A percentile compares a stretch with the other conserved stretches of the same genome.
phyloP scores from a whole-genome alignment of 129 eudicot species.

The Flaveria sonorensis region DNA sequence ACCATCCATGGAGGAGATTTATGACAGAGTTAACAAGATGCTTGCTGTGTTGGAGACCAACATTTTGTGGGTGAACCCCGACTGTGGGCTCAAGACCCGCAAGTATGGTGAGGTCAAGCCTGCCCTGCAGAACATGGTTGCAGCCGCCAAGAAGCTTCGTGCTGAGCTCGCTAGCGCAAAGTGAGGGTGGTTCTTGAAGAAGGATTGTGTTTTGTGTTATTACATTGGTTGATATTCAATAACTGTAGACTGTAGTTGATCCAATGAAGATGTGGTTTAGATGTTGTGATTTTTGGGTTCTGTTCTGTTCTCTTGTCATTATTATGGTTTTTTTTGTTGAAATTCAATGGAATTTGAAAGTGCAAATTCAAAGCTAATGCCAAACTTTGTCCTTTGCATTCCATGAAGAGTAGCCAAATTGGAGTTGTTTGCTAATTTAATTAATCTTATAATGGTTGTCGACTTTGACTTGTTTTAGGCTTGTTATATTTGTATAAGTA shows the following conservation, averaged over 20 bases:
- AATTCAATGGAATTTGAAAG: not conserved
- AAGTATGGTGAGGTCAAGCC: constrained; percentile 10
- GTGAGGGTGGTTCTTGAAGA: not conserved
- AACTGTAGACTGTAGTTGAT: not conserved
- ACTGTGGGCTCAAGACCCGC: constrained; percentile 8
- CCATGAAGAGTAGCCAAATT: no score
- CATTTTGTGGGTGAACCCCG: constrained; percentile 13
- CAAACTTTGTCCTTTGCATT: no score
- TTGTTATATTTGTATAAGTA: no score
- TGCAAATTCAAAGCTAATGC: not conserved
- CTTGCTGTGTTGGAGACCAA: constrained; percentile 7
- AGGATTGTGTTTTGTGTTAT: not conserved
- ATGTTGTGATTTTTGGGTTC: not conserved
- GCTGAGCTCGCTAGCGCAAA: constrained; percentile 8
- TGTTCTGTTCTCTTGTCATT: not conserved
- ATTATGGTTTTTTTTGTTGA: not conserved
- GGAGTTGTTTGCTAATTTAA: no score
- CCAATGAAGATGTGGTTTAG: constrained; percentile 7
- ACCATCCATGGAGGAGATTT: constrained; percentile 5
- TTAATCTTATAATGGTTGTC: no score
- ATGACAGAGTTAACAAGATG: constrained; percentile 11
- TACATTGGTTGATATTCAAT: not conserved
- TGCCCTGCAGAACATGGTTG: constrained; percentile 5
- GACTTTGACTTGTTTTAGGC: no score
- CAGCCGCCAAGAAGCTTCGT: constrained; percentile 7